These are phyloP conservation scores for Suhomyces maxii DNA, from an alignment of 1,139 yeast genomes.

Conservation along the genomic window DNA sequence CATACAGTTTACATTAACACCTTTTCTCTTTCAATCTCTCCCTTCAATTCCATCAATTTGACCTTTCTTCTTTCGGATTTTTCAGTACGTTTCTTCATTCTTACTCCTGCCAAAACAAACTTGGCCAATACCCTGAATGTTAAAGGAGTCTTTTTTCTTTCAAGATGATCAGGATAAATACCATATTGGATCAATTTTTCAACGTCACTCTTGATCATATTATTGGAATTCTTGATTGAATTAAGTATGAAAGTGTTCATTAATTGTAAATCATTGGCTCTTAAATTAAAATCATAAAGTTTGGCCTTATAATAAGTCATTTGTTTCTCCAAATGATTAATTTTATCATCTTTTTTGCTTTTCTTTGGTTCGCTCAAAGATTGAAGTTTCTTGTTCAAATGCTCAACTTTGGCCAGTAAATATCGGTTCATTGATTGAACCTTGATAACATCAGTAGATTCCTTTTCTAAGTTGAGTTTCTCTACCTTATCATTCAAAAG, in stretches of 20 bases:
- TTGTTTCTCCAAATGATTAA: slow-evolving; percentile 25
- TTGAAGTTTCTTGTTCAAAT: slow-evolving; percentile 16
- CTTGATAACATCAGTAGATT: slow-evolving; percentile 15
- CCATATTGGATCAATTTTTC: slow-evolving; percentile 48
- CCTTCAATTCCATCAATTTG: slow-evolving; percentile 27
- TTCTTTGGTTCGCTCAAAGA: slow-evolving; percentile 7
- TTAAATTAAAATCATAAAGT: slow-evolving; percentile 36
- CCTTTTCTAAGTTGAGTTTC: slow-evolving; percentile 12
- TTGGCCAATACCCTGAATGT: slow-evolving; percentile 32
- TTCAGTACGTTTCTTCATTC: slow-evolving; percentile 44
- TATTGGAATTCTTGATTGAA: slow-evolving; percentile 47
- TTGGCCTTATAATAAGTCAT: slow-evolving; percentile 39
- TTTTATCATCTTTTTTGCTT: slow-evolving; percentile 3
- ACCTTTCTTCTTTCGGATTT: slow-evolving; percentile 26
- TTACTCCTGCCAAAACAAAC: slow-evolving; percentile 57
- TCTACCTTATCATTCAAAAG: slow-evolving; percentile 14
- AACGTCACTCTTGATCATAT: slow-evolving; percentile 40
- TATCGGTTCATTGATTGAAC: slow-evolving; percentile 16
- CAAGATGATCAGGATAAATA: slow-evolving; percentile 49
- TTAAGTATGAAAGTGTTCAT: slow-evolving; percentile 51
- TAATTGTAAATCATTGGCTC: slow-evolving; percentile 50
- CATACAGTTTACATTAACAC: not conserved
- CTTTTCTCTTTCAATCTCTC: slow-evolving; percentile 27
- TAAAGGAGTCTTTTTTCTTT: slow-evolving; percentile 12
- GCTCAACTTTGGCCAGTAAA: slow-evolving; percentile 22